phyloP scores from a whole-genome alignment of 2,329 filamentous ascomycete genomes.

The Moelleriella libera region DNA sequence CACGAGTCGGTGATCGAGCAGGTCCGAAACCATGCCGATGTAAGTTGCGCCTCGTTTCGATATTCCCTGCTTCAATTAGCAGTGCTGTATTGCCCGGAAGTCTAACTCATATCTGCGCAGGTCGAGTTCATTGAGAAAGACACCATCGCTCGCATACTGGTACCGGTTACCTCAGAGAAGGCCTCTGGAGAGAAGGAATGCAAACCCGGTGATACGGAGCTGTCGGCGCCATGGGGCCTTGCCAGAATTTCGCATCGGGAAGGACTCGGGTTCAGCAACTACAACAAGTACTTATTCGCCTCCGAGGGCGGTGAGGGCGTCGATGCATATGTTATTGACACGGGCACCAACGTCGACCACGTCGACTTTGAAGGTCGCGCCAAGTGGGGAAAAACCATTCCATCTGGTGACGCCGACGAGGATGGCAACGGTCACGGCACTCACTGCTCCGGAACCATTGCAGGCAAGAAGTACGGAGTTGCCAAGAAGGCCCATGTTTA shows the following conservation, averaged over 20 bases:
- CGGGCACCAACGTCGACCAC: constrained; percentile 84
- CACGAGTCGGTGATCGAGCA: constrained; percentile 85
- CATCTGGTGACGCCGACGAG: constrained; percentile 64
- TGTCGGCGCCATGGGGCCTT: constrained; percentile 95
- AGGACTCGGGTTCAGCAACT: constrained; percentile 73
- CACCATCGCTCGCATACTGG: constrained; percentile 76
- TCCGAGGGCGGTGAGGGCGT: constrained; percentile 88
- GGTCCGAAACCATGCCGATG: constrained; percentile 88
- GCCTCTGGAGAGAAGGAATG: constrained; percentile 24
- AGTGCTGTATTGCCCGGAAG: neutral
- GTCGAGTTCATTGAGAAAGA: constrained; percentile 95
- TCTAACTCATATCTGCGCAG: constrained; percentile 28
- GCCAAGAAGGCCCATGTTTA: constrained; percentile 97
- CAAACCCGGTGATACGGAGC: constrained; percentile 52
- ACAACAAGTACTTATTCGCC: constrained; percentile 96
- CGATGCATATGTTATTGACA: constrained; percentile 97
- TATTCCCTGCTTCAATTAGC: neutral
- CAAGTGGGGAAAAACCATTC: constrained; percentile 94
- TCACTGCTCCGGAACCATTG: constrained; percentile 96
- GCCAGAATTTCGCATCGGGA: constrained; percentile 95
- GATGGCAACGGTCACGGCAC: constrained; percentile 98
- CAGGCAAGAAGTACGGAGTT: constrained; percentile 97
- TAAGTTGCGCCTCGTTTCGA: constrained; percentile 40
- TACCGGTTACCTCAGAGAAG: constrained; percentile 27
- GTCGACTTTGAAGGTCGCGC: constrained; percentile 96